Conservation (phyloP, 306 rosid genomes). For the Vigna trinervia region DNA sequence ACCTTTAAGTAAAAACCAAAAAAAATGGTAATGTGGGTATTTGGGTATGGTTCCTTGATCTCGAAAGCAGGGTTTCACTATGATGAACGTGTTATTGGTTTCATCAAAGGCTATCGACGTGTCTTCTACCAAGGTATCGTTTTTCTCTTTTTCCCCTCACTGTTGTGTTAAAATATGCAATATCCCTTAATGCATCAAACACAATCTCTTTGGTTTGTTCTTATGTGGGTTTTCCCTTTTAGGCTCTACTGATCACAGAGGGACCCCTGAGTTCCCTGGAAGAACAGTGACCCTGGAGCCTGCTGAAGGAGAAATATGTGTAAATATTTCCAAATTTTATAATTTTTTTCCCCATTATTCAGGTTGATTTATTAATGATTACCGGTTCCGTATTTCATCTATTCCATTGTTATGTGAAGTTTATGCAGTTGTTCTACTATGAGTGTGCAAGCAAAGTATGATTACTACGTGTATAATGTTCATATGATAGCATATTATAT, state of each 20-base stretch:
- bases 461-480: not conserved
- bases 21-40: conserved; percentile 80
- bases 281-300: conserved; percentile 92
- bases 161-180: not conserved
- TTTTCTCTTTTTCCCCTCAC: not conserved
- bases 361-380: not conserved
- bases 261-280: conserved; percentile 87
- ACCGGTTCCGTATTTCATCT: not conserved
- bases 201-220: not conserved
- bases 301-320: conserved; percentile 85
- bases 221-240: conserved; percentile 44
- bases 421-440: not conserved
- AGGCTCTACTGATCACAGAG: conserved; percentile 98
- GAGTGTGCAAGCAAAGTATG: not conserved
- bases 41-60: conserved; percentile 91
- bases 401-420: conserved; percentile 15
- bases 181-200: not conserved
- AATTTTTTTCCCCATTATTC: not conserved
- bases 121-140: conserved; percentile 83
- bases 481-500: conserved; percentile 18
- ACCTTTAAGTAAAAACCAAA: conserved; percentile 1
- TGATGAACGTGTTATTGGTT: conserved; percentile 75
- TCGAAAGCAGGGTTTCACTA: conserved; percentile 77
- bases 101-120: conserved; percentile 89
- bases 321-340: conserved; percentile 48